These are phyloP conservation scores for Ligustrum vulgare DNA, from an alignment of 257 asterid genomes.

Conservation along the genomic window DNA sequence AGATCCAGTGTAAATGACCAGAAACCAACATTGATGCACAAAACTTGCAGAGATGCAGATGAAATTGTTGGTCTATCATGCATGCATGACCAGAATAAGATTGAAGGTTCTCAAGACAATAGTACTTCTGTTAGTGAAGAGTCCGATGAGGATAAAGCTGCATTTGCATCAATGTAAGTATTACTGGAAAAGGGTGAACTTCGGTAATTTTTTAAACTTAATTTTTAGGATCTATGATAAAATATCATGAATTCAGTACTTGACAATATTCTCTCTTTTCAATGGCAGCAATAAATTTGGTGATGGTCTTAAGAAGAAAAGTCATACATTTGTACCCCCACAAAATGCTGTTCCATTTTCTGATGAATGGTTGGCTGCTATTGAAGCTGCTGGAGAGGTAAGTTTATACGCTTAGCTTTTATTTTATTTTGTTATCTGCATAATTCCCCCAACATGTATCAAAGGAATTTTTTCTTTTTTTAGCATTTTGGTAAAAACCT, in stretches of 20 bases:
- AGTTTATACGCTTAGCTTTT: slow-evolving; percentile 24
- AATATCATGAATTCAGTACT: slow-evolving; percentile 19
- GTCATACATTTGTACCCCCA: slow-evolving; percentile 42
- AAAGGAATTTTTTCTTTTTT: neutral
- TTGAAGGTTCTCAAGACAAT: slow-evolving; percentile 28
- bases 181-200: slow-evolving; percentile 1
- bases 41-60: slow-evolving; percentile 30
- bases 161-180: slow-evolving; percentile 46
- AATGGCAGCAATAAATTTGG: slow-evolving; percentile 42
- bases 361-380: slow-evolving; percentile 95
- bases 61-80: slow-evolving; percentile 27
- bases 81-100: slow-evolving; percentile 22
- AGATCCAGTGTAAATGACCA: slow-evolving; percentile 28
- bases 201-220: neutral
- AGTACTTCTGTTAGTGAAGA: slow-evolving; percentile 33
- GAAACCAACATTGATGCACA: slow-evolving; percentile 34
- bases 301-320: slow-evolving; percentile 34
- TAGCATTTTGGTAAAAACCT: neutral
- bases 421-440: neutral
- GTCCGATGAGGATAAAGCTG: slow-evolving; percentile 32
- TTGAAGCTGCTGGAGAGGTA: slow-evolving; percentile 99
- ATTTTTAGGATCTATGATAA: slow-evolving; percentile 3
- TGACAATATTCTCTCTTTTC: slow-evolving; percentile 15
- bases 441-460: neutral
- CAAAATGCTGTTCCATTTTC: slow-evolving; percentile 81